Evolutionary conservation across 345 rosid genomes (phyloP).

Genomic region (Lumnitzera racemosa): DNA sequence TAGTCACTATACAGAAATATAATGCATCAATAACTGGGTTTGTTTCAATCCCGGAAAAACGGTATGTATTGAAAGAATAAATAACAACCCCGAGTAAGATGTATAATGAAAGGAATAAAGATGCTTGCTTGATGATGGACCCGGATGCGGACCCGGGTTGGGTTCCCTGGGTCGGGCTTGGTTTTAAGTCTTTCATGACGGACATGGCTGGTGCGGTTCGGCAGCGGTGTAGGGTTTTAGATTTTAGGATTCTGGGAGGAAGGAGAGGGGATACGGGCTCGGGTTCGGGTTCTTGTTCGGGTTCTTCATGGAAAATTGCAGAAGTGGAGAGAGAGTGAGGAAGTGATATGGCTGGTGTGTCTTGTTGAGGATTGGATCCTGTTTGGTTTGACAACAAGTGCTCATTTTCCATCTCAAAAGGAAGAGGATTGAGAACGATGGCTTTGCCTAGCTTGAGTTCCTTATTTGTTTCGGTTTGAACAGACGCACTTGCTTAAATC

Average conservation of each 20-base stretch:
- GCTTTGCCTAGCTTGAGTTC: too few relatives aligned
- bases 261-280: slow-evolving; percentile 19
- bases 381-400: slow-evolving; percentile 37
- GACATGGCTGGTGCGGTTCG: slow-evolving; percentile 88
- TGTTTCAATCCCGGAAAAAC: slow-evolving; percentile 67
- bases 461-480: too few relatives aligned
- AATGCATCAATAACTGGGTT: slow-evolving; percentile 76
- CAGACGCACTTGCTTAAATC: too few relatives aligned
- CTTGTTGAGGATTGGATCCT: slow-evolving; percentile 10
- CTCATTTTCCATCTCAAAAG: slow-evolving; percentile 36
- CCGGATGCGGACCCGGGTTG: slow-evolving; percentile 34
- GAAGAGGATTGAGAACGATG: too few relatives aligned
- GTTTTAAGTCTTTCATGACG: slow-evolving; percentile 34
- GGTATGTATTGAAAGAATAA: slow-evolving; percentile 49
- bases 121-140: slow-evolving; percentile 46
- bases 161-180: slow-evolving; percentile 7
- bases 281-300: slow-evolving; percentile 22
- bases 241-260: slow-evolving; percentile 1
- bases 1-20: slow-evolving; percentile 72
- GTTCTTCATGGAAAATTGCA: slow-evolving; percentile 29
- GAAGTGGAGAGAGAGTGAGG: slow-evolving; percentile 12
- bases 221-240: slow-evolving; percentile 44
- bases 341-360: slow-evolving; percentile 18
- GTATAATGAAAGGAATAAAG: slow-evolving; percentile 43
- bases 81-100: slow-evolving; percentile 49